phyloP scores from a whole-genome alignment of 75 land plant species.

The Pseudotsuga menziesii region DNA sequence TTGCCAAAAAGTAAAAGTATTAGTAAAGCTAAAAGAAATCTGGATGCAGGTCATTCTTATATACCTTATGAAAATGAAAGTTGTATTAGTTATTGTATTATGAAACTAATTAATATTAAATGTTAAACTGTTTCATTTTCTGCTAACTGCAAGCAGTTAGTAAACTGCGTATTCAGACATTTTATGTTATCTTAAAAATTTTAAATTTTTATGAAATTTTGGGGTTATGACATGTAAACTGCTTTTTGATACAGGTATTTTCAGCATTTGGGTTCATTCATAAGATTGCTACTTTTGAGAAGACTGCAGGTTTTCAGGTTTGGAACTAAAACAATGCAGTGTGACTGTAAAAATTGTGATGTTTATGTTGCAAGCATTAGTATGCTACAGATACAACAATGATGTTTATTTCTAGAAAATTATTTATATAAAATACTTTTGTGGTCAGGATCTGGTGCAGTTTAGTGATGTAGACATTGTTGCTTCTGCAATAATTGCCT shows the following conservation, averaged over 20 bases:
- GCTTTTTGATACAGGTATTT: slow-evolving; percentile 47
- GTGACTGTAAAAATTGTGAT: background rate
- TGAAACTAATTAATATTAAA: no score
- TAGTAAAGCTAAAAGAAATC: no score
- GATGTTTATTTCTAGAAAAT: background rate
- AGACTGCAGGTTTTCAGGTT: slow-evolving; percentile 82
- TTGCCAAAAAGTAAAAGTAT: no score
- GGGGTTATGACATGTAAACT: no score
- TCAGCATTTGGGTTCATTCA: slow-evolving; percentile 81
- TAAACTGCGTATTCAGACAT: no score
- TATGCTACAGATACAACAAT: background rate
- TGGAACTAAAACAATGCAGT: background rate
- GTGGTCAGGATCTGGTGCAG: slow-evolving; percentile 61
- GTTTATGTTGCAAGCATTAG: background rate
- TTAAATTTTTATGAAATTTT: no score
- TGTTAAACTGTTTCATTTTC: no score
- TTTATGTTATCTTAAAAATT: no score
- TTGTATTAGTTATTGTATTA: no score
- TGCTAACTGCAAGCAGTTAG: no score
- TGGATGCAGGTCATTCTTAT: no score
- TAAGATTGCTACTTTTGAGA: slow-evolving; percentile 78
- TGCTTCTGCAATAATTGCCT: slow-evolving; percentile 54
- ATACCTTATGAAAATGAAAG: no score
- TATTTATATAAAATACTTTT: background rate
- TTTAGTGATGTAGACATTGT: slow-evolving; percentile 69